Base-by-base conservation (phyloP, 768 basidiomycete genomes). In the Boletus subcaerulescens region DNA sequence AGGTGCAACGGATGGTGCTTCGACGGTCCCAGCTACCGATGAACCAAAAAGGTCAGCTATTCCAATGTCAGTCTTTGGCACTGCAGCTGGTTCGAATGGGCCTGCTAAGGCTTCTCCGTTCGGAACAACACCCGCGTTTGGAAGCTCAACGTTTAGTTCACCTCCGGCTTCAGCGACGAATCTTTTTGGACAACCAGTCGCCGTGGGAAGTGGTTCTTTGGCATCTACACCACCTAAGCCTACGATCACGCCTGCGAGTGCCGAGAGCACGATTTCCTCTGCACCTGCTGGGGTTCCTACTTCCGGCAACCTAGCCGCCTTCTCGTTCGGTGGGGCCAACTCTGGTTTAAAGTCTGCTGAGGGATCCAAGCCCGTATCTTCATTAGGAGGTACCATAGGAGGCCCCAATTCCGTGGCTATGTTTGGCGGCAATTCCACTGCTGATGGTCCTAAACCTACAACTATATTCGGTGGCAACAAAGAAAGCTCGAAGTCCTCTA, bases 1-100 rank as follows among this genome's bases (percentile, higher is more conserved):
- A 22, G 31, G 53, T 43, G 55, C 69, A 13, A 44, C 63, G 14
- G 71, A 73, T 54, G 58, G 63, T 33, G 47, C 56, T 49, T 52
- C 63, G 11, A 20, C 52, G 2, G 32, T 65, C 22, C 32, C 62
- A 22, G 53, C 59, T 26, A 55, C 51, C 53, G 35, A 55, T 65
- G 68, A 59, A 45, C 41, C 56, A 29, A 66, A 69, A 52, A 70
- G 65, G 43, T 54, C 71, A 8, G 50, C 62, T 24, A 36, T 61
- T 8, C 63, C 71, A 4, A 63, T 69, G 7, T 55, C 62, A 11
- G 48, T 39, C 20, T 61, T 65, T 42, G 62, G 60, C 14, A 8
- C 41, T 22, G 20, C 47, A 3, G 20, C 61, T 44, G 60, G 64
- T 14, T 58, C 60, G 5, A 66, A 69, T 20, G 52, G 60, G 18